Evolutionary conservation across 2,329 filamentous ascomycete species (phyloP).

Genomic region (Blumeriella jaapii): DNA sequence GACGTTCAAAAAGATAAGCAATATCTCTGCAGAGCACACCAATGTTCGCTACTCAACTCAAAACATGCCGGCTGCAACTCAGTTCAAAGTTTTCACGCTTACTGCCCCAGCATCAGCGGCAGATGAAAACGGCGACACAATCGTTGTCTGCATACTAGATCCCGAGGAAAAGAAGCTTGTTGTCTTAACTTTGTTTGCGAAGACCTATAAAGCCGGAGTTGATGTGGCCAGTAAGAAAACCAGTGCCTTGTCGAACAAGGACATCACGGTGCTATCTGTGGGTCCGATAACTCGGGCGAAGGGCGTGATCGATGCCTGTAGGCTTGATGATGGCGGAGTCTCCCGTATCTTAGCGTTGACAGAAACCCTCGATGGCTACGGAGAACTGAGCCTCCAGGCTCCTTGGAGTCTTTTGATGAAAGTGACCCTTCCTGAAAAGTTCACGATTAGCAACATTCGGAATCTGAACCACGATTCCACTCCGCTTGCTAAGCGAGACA

Average conservation of each 20-base stretch:
- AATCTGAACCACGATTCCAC: constrained; percentile 45
- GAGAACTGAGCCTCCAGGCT: constrained; percentile 60
- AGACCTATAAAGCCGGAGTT: constrained; percentile 19
- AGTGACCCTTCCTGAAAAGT: constrained; percentile 45
- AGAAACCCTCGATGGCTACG: constrained; percentile 49
- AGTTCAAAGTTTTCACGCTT: constrained; percentile 57
- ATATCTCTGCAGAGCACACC: constrained; percentile 48
- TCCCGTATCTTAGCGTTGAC: constrained; percentile 61
- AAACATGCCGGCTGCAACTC: constrained; percentile 38
- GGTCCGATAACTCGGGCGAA: constrained; percentile 36
- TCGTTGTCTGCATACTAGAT: constrained; percentile 61
- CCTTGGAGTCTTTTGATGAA: constrained; percentile 64
- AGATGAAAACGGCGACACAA: constrained; percentile 41
- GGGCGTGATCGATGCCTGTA: constrained; percentile 63
- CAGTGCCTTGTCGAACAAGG: constrained; percentile 25
- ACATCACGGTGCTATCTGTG: constrained; percentile 21
- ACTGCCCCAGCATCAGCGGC: constrained; percentile 44
- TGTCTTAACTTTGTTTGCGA: constrained; percentile 50
- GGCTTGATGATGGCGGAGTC: constrained; percentile 53
- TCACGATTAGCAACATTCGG: constrained; percentile 48
- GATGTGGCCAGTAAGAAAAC: constrained; percentile 9
- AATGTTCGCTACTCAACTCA: constrained; percentile 50
- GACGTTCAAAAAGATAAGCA: constrained; percentile 59
- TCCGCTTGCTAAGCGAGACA: constrained; percentile 41
- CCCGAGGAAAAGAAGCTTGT: constrained; percentile 54